Evolutionary conservation across 2,329 filamentous ascomycete species (phyloP).

Genomic region (Alternaria sp.): DNA sequence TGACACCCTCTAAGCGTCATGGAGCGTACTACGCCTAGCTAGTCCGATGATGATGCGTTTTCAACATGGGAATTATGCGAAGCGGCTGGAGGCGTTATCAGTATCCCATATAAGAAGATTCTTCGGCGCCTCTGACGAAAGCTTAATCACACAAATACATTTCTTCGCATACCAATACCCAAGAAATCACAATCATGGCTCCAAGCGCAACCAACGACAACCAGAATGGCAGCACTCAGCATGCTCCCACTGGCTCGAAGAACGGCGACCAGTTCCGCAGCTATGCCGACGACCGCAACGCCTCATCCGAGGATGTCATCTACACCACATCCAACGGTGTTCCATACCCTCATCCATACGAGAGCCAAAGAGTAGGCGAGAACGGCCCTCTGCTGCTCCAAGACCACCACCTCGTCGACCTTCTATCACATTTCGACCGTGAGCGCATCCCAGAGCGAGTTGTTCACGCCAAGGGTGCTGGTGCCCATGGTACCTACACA

Average conservation of each 20-base stretch:
- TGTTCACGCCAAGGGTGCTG: conserved; percentile 58
- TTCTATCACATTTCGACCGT: conserved; percentile 59
- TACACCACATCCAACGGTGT: conserved; percentile 65
- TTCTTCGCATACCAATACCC: background rate
- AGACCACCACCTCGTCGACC: conserved; percentile 58
- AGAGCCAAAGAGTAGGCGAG: conserved; percentile 62
- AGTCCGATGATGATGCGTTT: conserved; percentile 16
- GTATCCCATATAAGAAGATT: conserved; percentile 4
- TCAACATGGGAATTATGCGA: conserved; percentile 1
- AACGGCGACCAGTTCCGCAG: conserved; percentile 49
- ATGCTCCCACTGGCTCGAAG: conserved; percentile 28
- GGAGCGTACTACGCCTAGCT: conserved; percentile 7
- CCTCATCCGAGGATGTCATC: conserved; percentile 52
- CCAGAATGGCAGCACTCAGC: conserved; percentile 17
- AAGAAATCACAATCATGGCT: conserved; percentile 1
- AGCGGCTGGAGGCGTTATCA: background rate
- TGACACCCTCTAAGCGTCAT: conserved; percentile 28
- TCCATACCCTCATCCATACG: conserved; percentile 65
- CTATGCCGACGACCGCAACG: conserved; percentile 55
- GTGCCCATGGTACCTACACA: conserved; percentile 57
- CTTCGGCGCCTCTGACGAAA: background rate
- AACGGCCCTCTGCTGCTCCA: conserved; percentile 65
- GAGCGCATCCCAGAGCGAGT: conserved; percentile 59
- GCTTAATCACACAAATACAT: background rate
- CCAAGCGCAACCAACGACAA: conserved; percentile 12